Conservation (phyloP, 2,329 filamentous ascomycete species). For the Neofusicoccum parvum region DNA sequence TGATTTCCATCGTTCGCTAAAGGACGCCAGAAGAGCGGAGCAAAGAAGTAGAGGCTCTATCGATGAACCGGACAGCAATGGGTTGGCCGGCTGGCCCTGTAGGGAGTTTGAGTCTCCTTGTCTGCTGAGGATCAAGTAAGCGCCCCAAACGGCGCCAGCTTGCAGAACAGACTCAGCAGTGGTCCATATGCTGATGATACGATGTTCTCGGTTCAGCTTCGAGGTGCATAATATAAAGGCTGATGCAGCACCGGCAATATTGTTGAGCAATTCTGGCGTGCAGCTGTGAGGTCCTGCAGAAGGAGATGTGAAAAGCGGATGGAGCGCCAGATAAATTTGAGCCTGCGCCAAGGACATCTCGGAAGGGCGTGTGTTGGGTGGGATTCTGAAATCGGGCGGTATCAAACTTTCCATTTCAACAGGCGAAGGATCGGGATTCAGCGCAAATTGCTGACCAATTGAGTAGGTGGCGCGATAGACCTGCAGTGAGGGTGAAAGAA, state of each 20-base stretch:
- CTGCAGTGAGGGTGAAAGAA: not conserved
- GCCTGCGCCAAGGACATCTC: slow-evolving; percentile 17
- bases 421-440: not conserved
- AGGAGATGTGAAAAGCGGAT: slow-evolving; percentile 9
- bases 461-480: not conserved
- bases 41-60: slow-evolving; percentile 16
- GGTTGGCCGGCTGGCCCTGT: not conserved
- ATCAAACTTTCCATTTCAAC: not conserved
- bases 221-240: not conserved
- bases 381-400: not conserved
- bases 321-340: slow-evolving; percentile 10
- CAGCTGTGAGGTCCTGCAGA: slow-evolving; percentile 4
- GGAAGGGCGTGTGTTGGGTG: not conserved
- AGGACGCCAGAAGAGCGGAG: slow-evolving; percentile 12
- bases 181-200: slow-evolving; percentile 11
- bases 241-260: slow-evolving; percentile 7
- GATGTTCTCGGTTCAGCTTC: slow-evolving; percentile 13
- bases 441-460: slow-evolving; percentile 1
- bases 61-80: not conserved
- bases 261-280: not conserved
- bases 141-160: slow-evolving; percentile 22
- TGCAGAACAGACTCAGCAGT: slow-evolving; percentile 11
- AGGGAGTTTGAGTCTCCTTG: slow-evolving; percentile 1
- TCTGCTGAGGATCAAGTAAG: slow-evolving; percentile 15
- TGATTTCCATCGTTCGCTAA: slow-evolving; percentile 10